Conservation (phyloP, 192 early-diverging fungal species). For the Coemansia sp. region DNA sequence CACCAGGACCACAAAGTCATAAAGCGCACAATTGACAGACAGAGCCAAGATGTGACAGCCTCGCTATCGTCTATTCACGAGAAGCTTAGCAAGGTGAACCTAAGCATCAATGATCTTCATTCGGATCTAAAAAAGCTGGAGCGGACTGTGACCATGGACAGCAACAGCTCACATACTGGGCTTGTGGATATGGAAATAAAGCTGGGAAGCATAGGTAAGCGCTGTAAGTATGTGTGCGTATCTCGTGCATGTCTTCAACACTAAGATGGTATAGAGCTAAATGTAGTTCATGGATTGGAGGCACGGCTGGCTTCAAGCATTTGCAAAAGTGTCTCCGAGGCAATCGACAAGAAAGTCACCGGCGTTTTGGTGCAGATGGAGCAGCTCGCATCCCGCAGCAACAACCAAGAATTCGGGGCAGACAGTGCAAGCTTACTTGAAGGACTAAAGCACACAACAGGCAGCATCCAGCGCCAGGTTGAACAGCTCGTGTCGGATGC, state of each 20-base stretch:
- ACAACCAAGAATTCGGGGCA: not conserved
- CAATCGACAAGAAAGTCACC: slow-evolving; percentile 3
- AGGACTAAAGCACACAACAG: not conserved
- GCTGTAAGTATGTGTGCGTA: not conserved
- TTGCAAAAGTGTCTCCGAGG: not conserved
- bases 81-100: slow-evolving; percentile 41
- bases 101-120: slow-evolving; percentile 44
- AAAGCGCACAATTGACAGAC: slow-evolving; percentile 29
- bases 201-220: slow-evolving; percentile 33
- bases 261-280: not conserved
- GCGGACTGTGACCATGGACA: slow-evolving; percentile 19
- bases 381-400: not conserved
- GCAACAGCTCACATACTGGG: slow-evolving; percentile 11
- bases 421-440: not conserved
- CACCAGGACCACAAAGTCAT: slow-evolving; percentile 40
- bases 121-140: slow-evolving; percentile 45
- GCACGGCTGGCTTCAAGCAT: slow-evolving; percentile 2
- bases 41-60: slow-evolving; percentile 15
- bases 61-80: slow-evolving; percentile 43
- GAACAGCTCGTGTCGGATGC: not conserved
- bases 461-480: not conserved
- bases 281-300: slow-evolving; percentile 18
- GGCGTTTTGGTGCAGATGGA: not conserved
- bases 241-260: not conserved
- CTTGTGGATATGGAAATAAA: slow-evolving; percentile 38